Evolutionary conservation across 148 eudicot genomes (phyloP).

Genomic region (Amaranthus hypochondriacus): DNA sequence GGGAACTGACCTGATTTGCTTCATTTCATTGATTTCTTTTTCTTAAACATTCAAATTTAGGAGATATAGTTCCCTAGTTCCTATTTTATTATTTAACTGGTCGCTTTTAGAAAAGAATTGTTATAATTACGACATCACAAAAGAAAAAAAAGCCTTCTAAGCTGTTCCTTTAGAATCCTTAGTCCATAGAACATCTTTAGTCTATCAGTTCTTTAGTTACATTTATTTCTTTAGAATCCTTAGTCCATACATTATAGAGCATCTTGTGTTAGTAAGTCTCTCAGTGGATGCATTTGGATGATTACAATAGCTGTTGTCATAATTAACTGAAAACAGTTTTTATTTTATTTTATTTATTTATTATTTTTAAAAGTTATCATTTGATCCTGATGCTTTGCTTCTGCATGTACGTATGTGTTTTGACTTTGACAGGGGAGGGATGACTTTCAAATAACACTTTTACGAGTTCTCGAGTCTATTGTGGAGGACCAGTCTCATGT

Average conservation of each 20-base stretch:
- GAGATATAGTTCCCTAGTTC: background rate
- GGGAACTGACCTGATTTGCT: background rate
- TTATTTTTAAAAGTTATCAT: background rate
- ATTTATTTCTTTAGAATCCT: too few relatives aligned
- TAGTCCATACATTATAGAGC: too few relatives aligned
- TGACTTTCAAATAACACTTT: conserved; percentile 85
- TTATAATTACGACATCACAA: background rate
- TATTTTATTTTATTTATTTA: background rate
- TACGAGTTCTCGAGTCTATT: conserved; percentile 68
- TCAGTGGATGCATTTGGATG: too few relatives aligned
- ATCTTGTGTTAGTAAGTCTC: too few relatives aligned
- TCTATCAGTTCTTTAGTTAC: too few relatives aligned
- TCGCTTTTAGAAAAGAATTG: background rate
- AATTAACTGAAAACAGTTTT: background rate
- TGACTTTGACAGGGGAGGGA: conserved; percentile 75
- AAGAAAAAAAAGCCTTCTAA: too few relatives aligned
- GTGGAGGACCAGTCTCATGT: conserved; percentile 64
- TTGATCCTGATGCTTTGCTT: background rate
- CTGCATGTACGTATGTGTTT: background rate
- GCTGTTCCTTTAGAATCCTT: too few relatives aligned
- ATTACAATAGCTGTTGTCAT: background rate
- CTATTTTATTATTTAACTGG: background rate
- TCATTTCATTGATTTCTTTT: background rate
- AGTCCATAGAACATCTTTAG: too few relatives aligned
- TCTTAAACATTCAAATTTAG: background rate